phyloP scores from a whole-genome alignment of 2,329 filamentous ascomycete genomes.

The Chalara sp. region DNA sequence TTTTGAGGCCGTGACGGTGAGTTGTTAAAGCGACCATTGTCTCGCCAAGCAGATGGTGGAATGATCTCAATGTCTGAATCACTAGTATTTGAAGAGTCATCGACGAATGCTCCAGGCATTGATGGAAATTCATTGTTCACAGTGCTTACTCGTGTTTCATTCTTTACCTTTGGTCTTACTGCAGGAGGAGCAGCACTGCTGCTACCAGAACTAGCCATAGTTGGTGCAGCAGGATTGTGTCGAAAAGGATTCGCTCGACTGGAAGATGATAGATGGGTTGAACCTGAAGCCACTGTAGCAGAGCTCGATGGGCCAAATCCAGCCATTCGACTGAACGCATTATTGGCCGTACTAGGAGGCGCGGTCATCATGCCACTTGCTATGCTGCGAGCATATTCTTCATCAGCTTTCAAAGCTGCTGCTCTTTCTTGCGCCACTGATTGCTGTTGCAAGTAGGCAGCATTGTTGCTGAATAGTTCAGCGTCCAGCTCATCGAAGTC shows the following conservation, averaged over 20 bases:
- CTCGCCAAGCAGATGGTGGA: conserved; percentile 18
- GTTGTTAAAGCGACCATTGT: conserved; percentile 12
- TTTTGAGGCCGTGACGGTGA: too few species aligned
- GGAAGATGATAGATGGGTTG: too few species aligned
- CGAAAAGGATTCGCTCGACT: background rate
- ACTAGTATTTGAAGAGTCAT: conserved; percentile 15
- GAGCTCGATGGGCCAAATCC: conserved; percentile 13
- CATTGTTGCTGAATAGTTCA: conserved; percentile 2
- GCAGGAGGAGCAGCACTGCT: background rate
- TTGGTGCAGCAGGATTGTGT: background rate
- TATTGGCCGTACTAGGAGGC: background rate
- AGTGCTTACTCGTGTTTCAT: background rate
- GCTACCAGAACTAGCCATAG: background rate
- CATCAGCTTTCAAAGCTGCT: conserved; percentile 29
- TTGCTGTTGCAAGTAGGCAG: conserved; percentile 7
- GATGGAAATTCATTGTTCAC: conserved; percentile 5
- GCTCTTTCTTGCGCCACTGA: conserved; percentile 33
- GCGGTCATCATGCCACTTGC: conserved; percentile 5
- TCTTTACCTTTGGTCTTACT: background rate
- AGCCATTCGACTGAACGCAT: conserved; percentile 21
- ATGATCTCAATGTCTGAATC: conserved; percentile 28
- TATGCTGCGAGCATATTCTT: conserved; percentile 25
- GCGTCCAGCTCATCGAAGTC: conserved; percentile 14
- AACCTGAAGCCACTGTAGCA: background rate
- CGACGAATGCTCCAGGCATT: conserved; percentile 15